These are phyloP conservation scores for Neoascochyta sp. DNA, from an alignment of 2,329 filamentous ascomycete species.

Conservation along the genomic window DNA sequence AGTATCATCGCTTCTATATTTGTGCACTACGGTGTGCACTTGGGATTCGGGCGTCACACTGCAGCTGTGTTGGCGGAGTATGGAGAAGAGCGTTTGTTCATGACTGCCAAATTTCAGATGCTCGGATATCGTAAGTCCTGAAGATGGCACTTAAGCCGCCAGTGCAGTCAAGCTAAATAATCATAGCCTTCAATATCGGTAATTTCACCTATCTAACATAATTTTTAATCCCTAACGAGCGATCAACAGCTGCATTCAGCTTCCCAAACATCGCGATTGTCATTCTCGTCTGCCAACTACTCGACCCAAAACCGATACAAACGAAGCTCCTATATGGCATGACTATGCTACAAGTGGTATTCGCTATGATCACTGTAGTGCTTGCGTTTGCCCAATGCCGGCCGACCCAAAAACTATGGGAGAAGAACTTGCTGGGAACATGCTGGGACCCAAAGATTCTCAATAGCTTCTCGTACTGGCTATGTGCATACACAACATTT, in stretches of 20 bases:
- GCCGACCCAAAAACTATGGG: constrained; percentile 5
- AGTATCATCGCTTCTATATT: constrained; percentile 7
- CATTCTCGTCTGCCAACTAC: constrained; percentile 5
- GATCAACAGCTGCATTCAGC: constrained; percentile 3
- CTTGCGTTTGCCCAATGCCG: constrained; percentile 8
- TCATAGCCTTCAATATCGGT: constrained; percentile 6
- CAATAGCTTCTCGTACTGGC: constrained; percentile 9
- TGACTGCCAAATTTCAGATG: constrained; percentile 7
- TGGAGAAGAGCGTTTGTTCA: constrained; percentile 4
- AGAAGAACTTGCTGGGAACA: constrained; percentile 4
- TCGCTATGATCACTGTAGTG: constrained; percentile 6
- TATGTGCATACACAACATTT: constrained; percentile 8
- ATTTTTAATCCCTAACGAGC: background rate
- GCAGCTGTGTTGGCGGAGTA: constrained; percentile 1
- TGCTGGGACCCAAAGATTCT: constrained; percentile 8
- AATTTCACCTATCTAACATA: background rate
- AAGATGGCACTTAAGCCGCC: background rate
- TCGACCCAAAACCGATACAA: constrained; percentile 3
- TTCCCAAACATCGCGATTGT: constrained; percentile 6
- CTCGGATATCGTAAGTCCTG: constrained; percentile 6
- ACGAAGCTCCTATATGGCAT: constrained; percentile 4
- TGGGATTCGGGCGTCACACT: constrained; percentile 8
- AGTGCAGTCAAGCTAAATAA: too few species aligned
- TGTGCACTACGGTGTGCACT: constrained; percentile 4
- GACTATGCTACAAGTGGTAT: constrained; percentile 3